Evolutionary conservation across 1,284 basidiomycete species (phyloP), one percentile per base, ranked within the genome.

Genomic region (Coniophora puteana): DNA sequence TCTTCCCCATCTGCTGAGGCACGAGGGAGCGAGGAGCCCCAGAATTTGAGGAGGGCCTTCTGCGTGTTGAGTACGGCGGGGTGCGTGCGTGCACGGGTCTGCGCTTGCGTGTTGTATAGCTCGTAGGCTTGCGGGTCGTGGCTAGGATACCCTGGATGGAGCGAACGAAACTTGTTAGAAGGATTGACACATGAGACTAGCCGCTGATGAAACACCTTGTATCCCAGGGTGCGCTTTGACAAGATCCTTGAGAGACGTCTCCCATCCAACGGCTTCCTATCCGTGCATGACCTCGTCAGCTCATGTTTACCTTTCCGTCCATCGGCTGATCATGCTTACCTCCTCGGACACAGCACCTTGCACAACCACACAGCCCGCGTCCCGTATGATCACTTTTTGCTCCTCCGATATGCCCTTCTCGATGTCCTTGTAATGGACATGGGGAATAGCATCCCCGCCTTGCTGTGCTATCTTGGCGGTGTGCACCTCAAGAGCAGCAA

Each of bases 61-160:
- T 81, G 78, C 1, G 78, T 73, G 7, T 59, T 52, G 28, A 82
- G 62, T 3, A 81, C 49, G 10, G 64, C 64, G 1, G 70, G 69
- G 48, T 83, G 78, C 0, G 75, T 74, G 22, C 80, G 74, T 1
- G 77, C 79, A 10, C 52, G 49, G 1, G 78, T 69, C 59, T 87
- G 83, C 6, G 75, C 53, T 44, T 67, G 72, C 4, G 80, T 76
- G 62, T 86, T 77, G 62, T 88, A 89, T 4, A 89, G 53, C 53
- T 89, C 84, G 52, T 74, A 89, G 16, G 78, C 82, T 58, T 87
- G 83, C 41, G 83, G 78, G 49, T 87, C 72, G 36, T 78, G 70
- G 2, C 67, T 61, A 0, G 86, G 87, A 78, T 83, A 2, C 84
- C 85, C 78, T 32, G 4, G 14, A 13, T 17, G 22, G 24, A 18